Evolutionary conservation across 768 basidiomycete species (phyloP).

Genomic region (Candolleomyces aberdarensis): DNA sequence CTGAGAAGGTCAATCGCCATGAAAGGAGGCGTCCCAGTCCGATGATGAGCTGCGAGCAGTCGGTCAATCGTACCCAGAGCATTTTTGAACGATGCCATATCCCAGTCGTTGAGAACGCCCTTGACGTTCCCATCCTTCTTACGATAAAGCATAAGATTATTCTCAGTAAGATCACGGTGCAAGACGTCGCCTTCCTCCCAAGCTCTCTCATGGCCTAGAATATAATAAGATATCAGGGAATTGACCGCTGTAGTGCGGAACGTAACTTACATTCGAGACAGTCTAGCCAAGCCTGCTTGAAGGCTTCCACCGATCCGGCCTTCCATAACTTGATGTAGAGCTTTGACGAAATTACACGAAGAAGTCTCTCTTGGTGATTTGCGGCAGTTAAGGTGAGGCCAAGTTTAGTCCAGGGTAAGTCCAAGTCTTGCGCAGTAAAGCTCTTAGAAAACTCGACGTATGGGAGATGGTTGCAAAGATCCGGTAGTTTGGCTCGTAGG

Average conservation of each 20-base stretch:
- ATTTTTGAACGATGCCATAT: conserved; percentile 15
- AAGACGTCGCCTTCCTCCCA: conserved; percentile 19
- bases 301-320: conserved; percentile 17
- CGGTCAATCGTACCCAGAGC: background rate
- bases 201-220: conserved; percentile 20
- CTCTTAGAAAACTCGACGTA: background rate
- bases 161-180: conserved; percentile 29
- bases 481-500: background rate
- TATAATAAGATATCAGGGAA: background rate
- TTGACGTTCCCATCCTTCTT: conserved; percentile 1
- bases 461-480: background rate
- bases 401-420: conserved; percentile 10
- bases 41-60: conserved; percentile 1
- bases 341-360: conserved; percentile 16
- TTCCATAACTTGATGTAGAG: conserved; percentile 20
- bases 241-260: background rate
- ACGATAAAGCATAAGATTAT: conserved; percentile 25
- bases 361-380: conserved; percentile 4
- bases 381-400: background rate
- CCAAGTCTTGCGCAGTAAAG: background rate
- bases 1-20: conserved; percentile 21
- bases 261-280: conserved; percentile 26
- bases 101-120: conserved; percentile 27
- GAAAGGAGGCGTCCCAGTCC: conserved; percentile 27
- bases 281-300: conserved; percentile 25